Evolutionary conservation across 2,329 filamentous ascomycete genomes (phyloP).

Genomic region (Hypoxylon sp.): DNA sequence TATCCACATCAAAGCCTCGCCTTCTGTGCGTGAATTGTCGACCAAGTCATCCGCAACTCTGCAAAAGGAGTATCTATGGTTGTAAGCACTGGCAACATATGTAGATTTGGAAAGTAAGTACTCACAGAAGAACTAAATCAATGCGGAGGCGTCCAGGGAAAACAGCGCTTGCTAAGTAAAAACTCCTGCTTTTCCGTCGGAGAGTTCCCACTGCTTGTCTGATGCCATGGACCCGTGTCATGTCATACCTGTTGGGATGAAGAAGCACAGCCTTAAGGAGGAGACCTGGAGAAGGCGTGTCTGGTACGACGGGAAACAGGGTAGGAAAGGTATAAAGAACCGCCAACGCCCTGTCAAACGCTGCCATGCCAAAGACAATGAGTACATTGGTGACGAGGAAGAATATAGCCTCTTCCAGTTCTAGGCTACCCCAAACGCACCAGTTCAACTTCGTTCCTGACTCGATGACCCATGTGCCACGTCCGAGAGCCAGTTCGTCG

Average conservation of each 20-base stretch:
- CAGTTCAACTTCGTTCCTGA: conserved; percentile 71
- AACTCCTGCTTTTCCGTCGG: conserved; percentile 73
- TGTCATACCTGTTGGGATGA: conserved; percentile 61
- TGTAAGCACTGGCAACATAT: too few relatives aligned
- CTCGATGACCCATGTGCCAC: conserved; percentile 77
- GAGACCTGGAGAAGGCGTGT: conserved; percentile 56
- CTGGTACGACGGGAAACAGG: conserved; percentile 60
- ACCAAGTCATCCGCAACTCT: conserved; percentile 77
- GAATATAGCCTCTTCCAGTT: conserved; percentile 78
- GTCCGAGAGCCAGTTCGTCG: conserved; percentile 71
- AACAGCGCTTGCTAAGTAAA: conserved; percentile 75
- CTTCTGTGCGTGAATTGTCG: conserved; percentile 65
- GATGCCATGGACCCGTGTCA: conserved; percentile 64
- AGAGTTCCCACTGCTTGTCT: conserved; percentile 66
- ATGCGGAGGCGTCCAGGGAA: conserved; percentile 74
- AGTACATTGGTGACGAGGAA: conserved; percentile 75
- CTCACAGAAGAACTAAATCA: conserved; percentile 70
- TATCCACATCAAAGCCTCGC: conserved; percentile 67
- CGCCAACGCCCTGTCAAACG: conserved; percentile 74
- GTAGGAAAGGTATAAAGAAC: conserved; percentile 70
- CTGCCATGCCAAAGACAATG: conserved; percentile 73
- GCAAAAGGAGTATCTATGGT: conserved; percentile 74
- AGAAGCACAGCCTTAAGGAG: conserved; percentile 61
- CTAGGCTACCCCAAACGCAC: conserved; percentile 70
- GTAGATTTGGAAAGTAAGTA: too few relatives aligned